A percentile compares a stretch with the other conserved stretches of the same genome.
These are phyloP conservation scores for Anisodus acutangulus DNA, from an alignment of 257 asterid species.

Conservation along the genomic window DNA sequence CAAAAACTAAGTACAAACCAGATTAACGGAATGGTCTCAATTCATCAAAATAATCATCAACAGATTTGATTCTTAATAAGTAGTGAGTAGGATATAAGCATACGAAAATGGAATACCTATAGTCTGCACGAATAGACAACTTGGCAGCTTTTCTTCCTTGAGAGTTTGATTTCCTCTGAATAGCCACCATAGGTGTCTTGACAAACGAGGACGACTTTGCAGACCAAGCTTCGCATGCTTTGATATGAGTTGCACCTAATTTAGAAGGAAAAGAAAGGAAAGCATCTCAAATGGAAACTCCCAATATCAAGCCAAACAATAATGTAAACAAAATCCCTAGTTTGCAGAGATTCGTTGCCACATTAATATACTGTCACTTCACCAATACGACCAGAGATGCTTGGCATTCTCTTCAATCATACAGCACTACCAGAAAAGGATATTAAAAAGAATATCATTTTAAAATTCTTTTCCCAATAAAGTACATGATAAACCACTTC, in stretches of 20 bases:
- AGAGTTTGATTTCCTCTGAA: conserved; percentile 43
- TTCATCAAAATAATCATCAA: not conserved
- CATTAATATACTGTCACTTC: not conserved
- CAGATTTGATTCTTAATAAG: not conserved
- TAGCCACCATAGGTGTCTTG: conserved; percentile 45
- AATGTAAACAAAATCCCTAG: not conserved
- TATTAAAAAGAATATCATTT: no score
- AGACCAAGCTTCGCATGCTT: conserved; percentile 37
- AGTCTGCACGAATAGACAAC: conserved; percentile 57
- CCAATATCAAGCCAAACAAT: not conserved
- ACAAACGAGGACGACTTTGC: conserved; percentile 49
- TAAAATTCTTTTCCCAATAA: not conserved
- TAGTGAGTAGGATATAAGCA: conserved; percentile 13
- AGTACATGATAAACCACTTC: not conserved
- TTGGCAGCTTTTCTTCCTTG: conserved; percentile 36
- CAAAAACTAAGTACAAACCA: not conserved
- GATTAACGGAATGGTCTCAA: not conserved
- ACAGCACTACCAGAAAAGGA: not conserved
- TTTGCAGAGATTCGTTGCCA: not conserved
- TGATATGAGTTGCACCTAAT: conserved; percentile 57
- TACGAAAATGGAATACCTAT: conserved; percentile 48
- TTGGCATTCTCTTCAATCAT: conserved; percentile 6
- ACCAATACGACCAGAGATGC: not conserved
- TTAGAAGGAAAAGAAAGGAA: conserved; percentile 18
- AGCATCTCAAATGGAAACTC: not conserved